Conservation (phyloP, 164 flowering plant species). For the Sedum album region DNA sequence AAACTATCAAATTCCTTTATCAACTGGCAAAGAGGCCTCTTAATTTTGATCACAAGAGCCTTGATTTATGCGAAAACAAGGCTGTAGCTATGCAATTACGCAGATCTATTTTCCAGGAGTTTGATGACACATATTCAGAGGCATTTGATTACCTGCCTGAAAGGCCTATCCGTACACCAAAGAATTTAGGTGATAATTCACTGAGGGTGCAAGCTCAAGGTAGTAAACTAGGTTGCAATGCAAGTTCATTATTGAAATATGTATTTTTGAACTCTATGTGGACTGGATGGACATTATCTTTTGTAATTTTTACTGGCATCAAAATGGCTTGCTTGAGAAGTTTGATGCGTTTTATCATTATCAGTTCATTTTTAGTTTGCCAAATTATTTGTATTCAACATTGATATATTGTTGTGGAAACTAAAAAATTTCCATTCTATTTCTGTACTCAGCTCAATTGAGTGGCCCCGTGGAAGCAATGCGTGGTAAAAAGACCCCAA, state of each 20-base stretch:
- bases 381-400: no score
- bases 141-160: slow-evolving; percentile 64
- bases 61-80: slow-evolving; percentile 41
- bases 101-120: slow-evolving; percentile 73
- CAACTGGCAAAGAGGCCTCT: slow-evolving; percentile 50
- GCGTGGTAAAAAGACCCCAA: no score
- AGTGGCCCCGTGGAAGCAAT: no score
- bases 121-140: slow-evolving; percentile 88
- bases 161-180: slow-evolving; percentile 24
- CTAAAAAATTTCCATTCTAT: no score
- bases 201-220: slow-evolving; percentile 41
- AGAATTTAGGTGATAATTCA: slow-evolving; percentile 19
- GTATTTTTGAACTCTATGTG: no score
- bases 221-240: slow-evolving; percentile 16
- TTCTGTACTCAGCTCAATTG: no score
- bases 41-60: slow-evolving; percentile 18
- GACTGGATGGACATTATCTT: no score
- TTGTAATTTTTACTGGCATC: no score
- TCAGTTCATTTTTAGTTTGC: no score
- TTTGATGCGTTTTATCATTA: no score
- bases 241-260: background rate
- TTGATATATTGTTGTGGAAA: no score
- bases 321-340: no score
- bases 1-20: slow-evolving; percentile 44
- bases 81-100: slow-evolving; percentile 57